Evolutionary conservation across 2,329 filamentous ascomycete species (phyloP), one percentile per base, ranked within the genome.

Genomic region (Hirsutella minnesotensis): DNA sequence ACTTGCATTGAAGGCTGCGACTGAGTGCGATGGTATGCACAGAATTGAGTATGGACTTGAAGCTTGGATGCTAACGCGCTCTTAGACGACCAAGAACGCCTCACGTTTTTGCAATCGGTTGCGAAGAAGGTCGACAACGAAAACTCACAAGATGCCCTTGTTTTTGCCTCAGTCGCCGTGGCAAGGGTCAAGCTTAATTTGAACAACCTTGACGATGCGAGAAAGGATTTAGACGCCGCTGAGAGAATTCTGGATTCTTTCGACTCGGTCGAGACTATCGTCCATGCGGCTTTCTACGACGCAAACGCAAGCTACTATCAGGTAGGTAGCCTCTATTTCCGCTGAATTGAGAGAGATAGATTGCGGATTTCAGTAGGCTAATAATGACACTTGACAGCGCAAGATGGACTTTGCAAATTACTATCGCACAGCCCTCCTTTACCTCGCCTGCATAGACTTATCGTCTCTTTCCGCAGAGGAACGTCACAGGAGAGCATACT

Each of bases 391-490:
- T 18, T 10, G 21, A 12, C 33, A 69, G 66, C 62, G 81, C 53
- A 89, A 94, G 69, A 76, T 83, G 65, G 89, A 96, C 66, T 98
- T 95, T 60, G 88, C 89, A 49, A 82, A 85, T 48, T 98, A 95
- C 73, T 98, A 98, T 74, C 86, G 87, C 67, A 98, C 94, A 57
- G 89, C 92, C 50, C 85, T 98, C 40, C 83, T 96, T 53, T 98
- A 95, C 70, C 86, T 98, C 44, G 92, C 92, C 49, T 98, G 92
- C 66, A 86, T 98, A 58, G 84, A 95, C 55, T 68, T 95, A 50
- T 73, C 79, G 46, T 75, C 83, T 43, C 73, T 98, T 45, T 73
- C 81, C 36, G 68, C 79, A 42, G 70, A 75, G 43, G 89, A 98
- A 62, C 83, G 86, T 55, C 81, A 82, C 61, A 76, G 75, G 46